Evolutionary conservation across 345 rosid species (phyloP).

Genomic region (Cardiospermum halicacabum): DNA sequence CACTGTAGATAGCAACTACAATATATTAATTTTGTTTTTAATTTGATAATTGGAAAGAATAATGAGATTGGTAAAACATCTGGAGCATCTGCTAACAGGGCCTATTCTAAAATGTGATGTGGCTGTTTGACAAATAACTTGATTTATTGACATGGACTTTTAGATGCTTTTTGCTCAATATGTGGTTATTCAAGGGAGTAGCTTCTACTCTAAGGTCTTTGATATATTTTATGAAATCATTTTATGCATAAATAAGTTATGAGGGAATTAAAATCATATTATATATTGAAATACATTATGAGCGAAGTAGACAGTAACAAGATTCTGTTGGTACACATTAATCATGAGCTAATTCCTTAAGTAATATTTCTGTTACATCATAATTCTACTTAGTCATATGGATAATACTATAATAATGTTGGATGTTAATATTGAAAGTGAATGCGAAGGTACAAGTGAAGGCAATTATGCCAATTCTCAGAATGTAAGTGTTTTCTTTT

Average conservation of each 20-base stretch:
- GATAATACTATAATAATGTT: constrained; percentile 25
- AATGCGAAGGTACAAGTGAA: constrained; percentile 92
- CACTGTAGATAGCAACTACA: constrained; percentile 93
- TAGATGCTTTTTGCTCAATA: not conserved
- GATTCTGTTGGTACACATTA: not conserved
- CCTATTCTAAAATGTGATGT: constrained; percentile 74
- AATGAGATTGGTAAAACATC: constrained; percentile 64
- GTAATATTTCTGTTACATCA: not conserved
- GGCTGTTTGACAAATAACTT: not conserved
- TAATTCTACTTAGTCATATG: not conserved
- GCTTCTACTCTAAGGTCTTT: not conserved
- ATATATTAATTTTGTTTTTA: too few relatives aligned
- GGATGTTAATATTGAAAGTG: constrained; percentile 70
- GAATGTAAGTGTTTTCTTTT: constrained; percentile 48
- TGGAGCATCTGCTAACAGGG: constrained; percentile 77
- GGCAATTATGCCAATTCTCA: constrained; percentile 95
- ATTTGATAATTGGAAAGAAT: constrained; percentile 82
- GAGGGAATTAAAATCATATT: too few relatives aligned
- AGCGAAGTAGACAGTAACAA: not conserved
- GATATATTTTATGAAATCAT: not conserved
- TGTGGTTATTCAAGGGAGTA: constrained; percentile 1
- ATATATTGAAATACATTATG: too few relatives aligned
- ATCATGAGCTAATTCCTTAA: not conserved
- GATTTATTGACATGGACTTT: not conserved
- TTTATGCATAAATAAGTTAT: not conserved